Evolutionary conservation across 169 alveolate species (phyloP).

Genomic region (Plasmodium gallinaceum): DNA sequence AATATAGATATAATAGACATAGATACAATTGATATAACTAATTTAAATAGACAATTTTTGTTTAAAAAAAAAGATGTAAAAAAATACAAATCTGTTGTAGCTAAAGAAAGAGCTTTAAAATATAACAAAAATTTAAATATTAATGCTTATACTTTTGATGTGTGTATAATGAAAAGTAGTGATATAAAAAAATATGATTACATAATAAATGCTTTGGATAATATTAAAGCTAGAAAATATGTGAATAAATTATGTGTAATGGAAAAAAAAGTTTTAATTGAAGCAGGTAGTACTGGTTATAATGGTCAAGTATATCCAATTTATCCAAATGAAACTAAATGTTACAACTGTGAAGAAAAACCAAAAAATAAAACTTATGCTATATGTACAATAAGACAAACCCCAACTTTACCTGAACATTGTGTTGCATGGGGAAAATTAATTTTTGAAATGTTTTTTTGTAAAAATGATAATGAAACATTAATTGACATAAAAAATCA

Average conservation of each 20-base stretch:
- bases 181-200: constrained; percentile 89
- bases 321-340: constrained; percentile 90
- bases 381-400: constrained; percentile 98
- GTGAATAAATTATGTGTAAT: constrained; percentile 94
- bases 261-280: constrained; percentile 93
- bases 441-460: constrained; percentile 90
- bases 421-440: constrained; percentile 98
- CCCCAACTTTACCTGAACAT: constrained; percentile 99
- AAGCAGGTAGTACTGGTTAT: constrained; percentile 97
- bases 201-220: constrained; percentile 96
- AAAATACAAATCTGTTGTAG: constrained; percentile 91
- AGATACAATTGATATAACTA: constrained; percentile 97
- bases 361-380: constrained; percentile 94
- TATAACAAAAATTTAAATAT: constrained; percentile 76
- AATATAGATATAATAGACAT: constrained; percentile 95
- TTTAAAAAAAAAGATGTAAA: constrained; percentile 88
- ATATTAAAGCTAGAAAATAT: constrained; percentile 95
- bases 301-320: constrained; percentile 94
- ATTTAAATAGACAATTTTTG: constrained; percentile 98
- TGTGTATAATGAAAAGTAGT: constrained; percentile 88
- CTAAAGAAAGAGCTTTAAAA: constrained; percentile 86
- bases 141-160: constrained; percentile 82
- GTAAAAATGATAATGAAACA: constrained; percentile 78
- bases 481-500: constrained; percentile 80
- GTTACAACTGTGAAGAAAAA: constrained; percentile 95